Evolutionary conservation across 1,284 basidiomycete genomes (phyloP).

Genomic region (Pascua sp.): DNA sequence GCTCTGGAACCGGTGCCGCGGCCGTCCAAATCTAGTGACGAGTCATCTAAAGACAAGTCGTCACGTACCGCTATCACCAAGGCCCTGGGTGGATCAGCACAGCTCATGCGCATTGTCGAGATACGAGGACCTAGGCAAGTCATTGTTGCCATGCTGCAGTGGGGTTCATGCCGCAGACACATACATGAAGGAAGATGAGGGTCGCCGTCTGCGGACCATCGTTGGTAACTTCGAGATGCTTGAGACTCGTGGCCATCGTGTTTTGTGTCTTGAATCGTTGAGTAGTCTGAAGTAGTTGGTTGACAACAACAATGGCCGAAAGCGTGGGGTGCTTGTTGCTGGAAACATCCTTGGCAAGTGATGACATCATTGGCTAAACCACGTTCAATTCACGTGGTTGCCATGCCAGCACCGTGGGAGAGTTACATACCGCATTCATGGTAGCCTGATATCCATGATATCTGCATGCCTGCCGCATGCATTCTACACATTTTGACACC

Average conservation of each 20-base stretch:
- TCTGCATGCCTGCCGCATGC: no score
- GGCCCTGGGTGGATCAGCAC: constrained; percentile 22
- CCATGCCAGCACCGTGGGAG: no score
- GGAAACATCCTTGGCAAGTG: background rate
- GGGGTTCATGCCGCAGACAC: constrained; percentile 30
- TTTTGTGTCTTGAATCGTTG: no score
- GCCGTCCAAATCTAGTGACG: no score
- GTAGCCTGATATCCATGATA: no score
- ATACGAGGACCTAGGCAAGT: background rate
- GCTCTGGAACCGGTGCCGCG: background rate
- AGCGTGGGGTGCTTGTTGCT: background rate
- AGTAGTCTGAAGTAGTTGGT: background rate
- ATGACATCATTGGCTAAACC: background rate
- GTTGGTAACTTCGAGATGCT: constrained; percentile 43
- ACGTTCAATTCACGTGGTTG: no score
- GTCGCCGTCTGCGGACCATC: constrained; percentile 68
- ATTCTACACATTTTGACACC: no score
- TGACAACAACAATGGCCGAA: background rate
- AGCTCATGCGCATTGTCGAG: no score
- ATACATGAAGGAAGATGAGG: constrained; percentile 81
- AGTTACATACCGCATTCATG: no score
- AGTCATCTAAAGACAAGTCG: no score
- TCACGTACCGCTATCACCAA: constrained; percentile 41
- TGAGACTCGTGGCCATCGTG: constrained; percentile 31
- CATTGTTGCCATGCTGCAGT: no score